Percentiles rank a stretch among this genome's conserved stretches.
Evolutionary conservation across 176 grass and related monocot genomes (phyloP).

Genomic region (Coix lacrymajobi): DNA sequence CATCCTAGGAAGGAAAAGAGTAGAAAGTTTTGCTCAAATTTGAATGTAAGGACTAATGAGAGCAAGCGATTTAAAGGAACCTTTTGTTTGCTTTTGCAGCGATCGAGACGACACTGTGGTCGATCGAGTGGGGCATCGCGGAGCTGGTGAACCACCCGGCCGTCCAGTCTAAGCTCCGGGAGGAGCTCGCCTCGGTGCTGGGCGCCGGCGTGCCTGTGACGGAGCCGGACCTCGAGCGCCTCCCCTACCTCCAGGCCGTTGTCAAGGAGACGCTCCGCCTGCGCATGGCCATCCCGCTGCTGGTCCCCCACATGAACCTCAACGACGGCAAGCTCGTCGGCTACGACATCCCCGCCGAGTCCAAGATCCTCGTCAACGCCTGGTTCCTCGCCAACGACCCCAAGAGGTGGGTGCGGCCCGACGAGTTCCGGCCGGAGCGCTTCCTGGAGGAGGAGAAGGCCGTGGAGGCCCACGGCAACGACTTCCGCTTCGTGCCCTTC

Average conservation of each 20-base stretch:
- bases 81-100: slow-evolving; percentile 33
- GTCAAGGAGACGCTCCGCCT: slow-evolving; percentile 95
- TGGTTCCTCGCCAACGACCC: slow-evolving; percentile 98
- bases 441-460: slow-evolving; percentile 86
- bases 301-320: slow-evolving; percentile 99
- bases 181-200: slow-evolving; percentile 56
- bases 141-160: slow-evolving; percentile 92
- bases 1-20: too few species aligned
- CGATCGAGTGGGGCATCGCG: slow-evolving; percentile 94
- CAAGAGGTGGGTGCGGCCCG: slow-evolving; percentile 67
- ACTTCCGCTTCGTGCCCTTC: slow-evolving; percentile 90
- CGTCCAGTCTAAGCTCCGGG: slow-evolving; percentile 58
- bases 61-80: background rate
- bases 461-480: slow-evolving; percentile 86
- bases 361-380: slow-evolving; percentile 96
- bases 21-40: background rate
- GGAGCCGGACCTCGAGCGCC: slow-evolving; percentile 76
- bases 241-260: slow-evolving; percentile 87
- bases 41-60: background rate
- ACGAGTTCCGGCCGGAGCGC: slow-evolving; percentile 80
- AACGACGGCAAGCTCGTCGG: slow-evolving; percentile 73
- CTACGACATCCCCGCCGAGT: slow-evolving; percentile 92
- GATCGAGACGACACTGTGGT: slow-evolving; percentile 98
- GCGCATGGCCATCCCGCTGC: slow-evolving; percentile 97
- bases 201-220: slow-evolving; percentile 49